A percentile compares a stretch with the other conserved stretches of the same genome.
phyloP scores from a whole-genome alignment of 108 stramenopile species.

The Stephanodiscus minutulus region DNA sequence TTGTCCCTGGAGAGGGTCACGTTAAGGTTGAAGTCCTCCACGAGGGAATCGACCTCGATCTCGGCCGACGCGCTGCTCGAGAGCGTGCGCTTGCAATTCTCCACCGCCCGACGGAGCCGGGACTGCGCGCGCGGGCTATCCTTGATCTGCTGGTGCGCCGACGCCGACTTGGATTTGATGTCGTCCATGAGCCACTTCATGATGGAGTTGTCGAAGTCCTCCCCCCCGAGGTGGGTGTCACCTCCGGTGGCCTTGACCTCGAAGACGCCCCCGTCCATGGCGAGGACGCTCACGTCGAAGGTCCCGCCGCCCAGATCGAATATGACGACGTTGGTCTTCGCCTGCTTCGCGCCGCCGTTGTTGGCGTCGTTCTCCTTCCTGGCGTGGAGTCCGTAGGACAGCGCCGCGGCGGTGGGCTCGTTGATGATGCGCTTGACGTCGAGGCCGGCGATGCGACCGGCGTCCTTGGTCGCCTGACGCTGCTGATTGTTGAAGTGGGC shows the following conservation, averaged over 20 bases:
- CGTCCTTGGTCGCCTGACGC: constrained; percentile 87
- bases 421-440: constrained; percentile 74
- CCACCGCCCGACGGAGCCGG: constrained; percentile 71
- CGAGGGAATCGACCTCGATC: constrained; percentile 64
- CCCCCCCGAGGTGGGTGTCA: constrained; percentile 92
- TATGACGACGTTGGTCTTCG: constrained; percentile 72
- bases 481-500: constrained; percentile 92
- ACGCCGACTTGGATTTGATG: constrained; percentile 63
- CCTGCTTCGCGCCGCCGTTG: constrained; percentile 7
- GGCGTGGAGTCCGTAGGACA: constrained; percentile 69
- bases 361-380: constrained; percentile 41
- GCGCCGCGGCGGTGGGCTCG: constrained; percentile 77
- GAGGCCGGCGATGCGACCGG: constrained; percentile 68
- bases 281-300: constrained; percentile 68
- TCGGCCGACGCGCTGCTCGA: constrained; percentile 57
- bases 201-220: constrained; percentile 91
- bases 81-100: constrained; percentile 78
- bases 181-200: constrained; percentile 84
- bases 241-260: constrained; percentile 91
- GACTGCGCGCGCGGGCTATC: constrained; percentile 61
- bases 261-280: constrained; percentile 73
- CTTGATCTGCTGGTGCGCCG: constrained; percentile 43
- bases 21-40: constrained; percentile 54
- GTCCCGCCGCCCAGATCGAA: constrained; percentile 86
- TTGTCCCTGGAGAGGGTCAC: constrained; percentile 44